Evolutionary conservation across 2,329 filamentous ascomycete genomes (phyloP).

Genomic region (Neophaeococcomyces mojaviensis): DNA sequence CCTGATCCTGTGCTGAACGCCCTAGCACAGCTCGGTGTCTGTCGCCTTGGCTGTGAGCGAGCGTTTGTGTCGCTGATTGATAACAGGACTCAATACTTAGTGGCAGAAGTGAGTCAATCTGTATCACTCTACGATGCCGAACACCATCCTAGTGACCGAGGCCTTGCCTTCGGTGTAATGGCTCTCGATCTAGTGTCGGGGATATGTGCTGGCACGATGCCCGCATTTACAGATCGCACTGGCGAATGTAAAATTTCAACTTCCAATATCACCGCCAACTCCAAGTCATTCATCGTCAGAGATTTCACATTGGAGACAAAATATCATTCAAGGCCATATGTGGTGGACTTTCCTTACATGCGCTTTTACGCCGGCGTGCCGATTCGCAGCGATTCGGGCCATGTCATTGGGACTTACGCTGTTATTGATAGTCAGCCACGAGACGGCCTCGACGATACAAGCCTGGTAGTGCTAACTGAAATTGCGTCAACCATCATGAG

Average conservation of each 20-base stretch:
- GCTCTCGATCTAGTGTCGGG: neutral
- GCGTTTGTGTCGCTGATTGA: constrained; percentile 4
- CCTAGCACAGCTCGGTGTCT: constrained; percentile 41
- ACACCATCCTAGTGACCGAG: constrained; percentile 20
- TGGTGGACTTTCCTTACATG: constrained; percentile 27
- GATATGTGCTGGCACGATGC: constrained; percentile 1
- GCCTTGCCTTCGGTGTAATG: constrained; percentile 10
- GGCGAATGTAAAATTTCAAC: too few species aligned
- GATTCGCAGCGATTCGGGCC: constrained; percentile 50
- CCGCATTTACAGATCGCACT: neutral
- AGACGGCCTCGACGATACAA: constrained; percentile 39
- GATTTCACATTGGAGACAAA: constrained; percentile 32
- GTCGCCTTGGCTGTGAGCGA: constrained; percentile 26
- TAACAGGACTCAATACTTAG: constrained; percentile 26
- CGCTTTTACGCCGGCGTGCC: constrained; percentile 53
- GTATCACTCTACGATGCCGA: constrained; percentile 28
- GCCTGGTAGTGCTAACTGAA: constrained; percentile 48
- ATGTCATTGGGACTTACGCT: constrained; percentile 52
- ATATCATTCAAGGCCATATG: constrained; percentile 31
- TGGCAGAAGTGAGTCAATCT: constrained; percentile 42
- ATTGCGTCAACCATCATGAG: constrained; percentile 51
- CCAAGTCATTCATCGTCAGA: constrained; percentile 24
- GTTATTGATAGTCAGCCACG: constrained; percentile 51
- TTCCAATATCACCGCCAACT: neutral
- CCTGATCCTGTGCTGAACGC: constrained; percentile 34